Base-by-base conservation (phyloP, 192 early-diverging fungal genomes). In the Gigaspora rosea region DNA sequence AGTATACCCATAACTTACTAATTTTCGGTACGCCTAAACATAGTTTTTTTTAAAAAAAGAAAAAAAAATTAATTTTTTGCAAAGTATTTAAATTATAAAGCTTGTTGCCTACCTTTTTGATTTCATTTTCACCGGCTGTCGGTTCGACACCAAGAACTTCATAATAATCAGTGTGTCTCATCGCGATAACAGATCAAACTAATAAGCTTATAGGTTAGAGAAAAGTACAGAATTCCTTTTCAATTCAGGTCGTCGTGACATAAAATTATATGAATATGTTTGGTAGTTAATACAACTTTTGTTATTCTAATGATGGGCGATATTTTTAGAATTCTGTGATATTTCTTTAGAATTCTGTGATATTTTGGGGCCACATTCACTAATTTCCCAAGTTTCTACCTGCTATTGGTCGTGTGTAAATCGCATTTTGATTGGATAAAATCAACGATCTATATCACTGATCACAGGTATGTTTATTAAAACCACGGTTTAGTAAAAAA, bases 141-240 rank as follows among this genome's bases (percentile, higher is more conserved):
- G 80, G 71, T 3, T 72, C 79, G 36, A 93, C 89, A 63, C 88
- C 92, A 35, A 94, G 86, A 41, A 83, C 79, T 58, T 94, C 93
- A 85, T 94, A 94, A 75, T 86, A 88, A 41, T 65, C 35, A 16
- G 63, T 65, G 1, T 33, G 20, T 65, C 35, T 65, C 63, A 65
- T 65, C 35, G 63, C 35, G 63, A 65, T 9, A 54, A 9, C 0
- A 54, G 11, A 54, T 54, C 13, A 54, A 54, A 54, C 52, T 16
- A 54, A 54, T 54, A 54, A 2, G 9, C 2, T 18, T 16, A 18
- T 27, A 27, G 27, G 27, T 1, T 27, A 54, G 18, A 54, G 52
- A 54, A 54, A 54, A 54, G 13, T 18, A 16, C 3, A 54, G 52
- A 54, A 54, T 12, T 54, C 2, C 13, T 54, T 54, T 12, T 54